Base-by-base conservation (phyloP, 192 early-diverging fungal genomes). In the Glomus cerebriforme region DNA sequence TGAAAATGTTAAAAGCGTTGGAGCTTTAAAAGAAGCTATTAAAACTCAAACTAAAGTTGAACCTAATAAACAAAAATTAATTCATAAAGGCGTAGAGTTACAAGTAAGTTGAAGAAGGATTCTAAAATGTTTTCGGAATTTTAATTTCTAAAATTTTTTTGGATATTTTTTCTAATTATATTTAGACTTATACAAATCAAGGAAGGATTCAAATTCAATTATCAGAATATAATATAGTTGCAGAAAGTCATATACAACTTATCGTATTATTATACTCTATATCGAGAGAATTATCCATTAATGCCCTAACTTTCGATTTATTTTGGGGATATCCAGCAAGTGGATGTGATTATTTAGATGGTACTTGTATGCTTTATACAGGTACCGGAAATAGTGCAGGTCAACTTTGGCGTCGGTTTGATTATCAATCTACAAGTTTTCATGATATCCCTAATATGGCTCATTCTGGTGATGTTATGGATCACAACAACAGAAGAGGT, bases 381-480 rank as follows among this genome's bases (percentile, higher is more conserved):
- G 62, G 35, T 22, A 54, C 29, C 7, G 29, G 4, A 22, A 54
- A 54, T 22, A 54, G 22, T 54, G 49, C 49, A 6, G 49, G 49
- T 54, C 49, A 54, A 26, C 22, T n/a, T 63, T 49, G 54, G 49
- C 58, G 49, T 32, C 74, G 31, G 1, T 80, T 49, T 26, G 79
- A 80, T 63, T 80, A 80, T 80, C 26, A 35, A 39, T 74, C 69
- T 19, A 58, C 22, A 12, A 66, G 7, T 64, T 58, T 65, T 34
- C 19, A 27, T 24, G 60, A 62, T 43, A 27, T 75, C 15, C 72
- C 72, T 22, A 47, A 75, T 62, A 72, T 80, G 59, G 1, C 19
- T 17, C 79, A 80, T 73, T 80, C 79, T 29, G 79, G 79, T 77
- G 79, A 80, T 37, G 12, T 72, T 27, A 80, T 80, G 58, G 54